Evolutionary conservation across 306 rosid genomes (phyloP), one percentile per base, ranked within the genome.

Genomic region (Vicia sativa): DNA sequence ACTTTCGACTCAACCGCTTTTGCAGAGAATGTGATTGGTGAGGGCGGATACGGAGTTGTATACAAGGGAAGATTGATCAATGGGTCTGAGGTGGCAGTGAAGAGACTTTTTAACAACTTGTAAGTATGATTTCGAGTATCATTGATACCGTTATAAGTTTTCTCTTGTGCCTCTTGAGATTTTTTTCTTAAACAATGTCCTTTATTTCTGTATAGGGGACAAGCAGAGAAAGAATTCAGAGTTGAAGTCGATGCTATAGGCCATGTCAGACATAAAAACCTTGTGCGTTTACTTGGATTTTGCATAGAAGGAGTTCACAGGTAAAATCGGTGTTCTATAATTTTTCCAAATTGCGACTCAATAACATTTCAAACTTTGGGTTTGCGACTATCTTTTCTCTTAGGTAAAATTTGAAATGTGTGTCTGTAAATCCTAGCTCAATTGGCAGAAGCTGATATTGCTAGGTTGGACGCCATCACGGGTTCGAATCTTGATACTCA

Each of bases 231-330:
- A 70, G 98, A 93, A 77, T 93, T 93, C 76, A 90, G 91, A 76
- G 97, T 86, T 73, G 97, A 93, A 85, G 98, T 93, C 71, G 98
- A 93, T 75, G 98, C 96, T 58, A 93, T 93, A 56, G 98, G 98
- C 41, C 96, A 90, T 77, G 97, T 93, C 62, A 80, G 96, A 49
- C 98, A 93, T 70, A 93, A 93, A 76, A 88, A 93, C 82, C 97
- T 93, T 26, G 98, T 93, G 61, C 96, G 97, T 9, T 75, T 93
- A 42, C 85, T 93, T 12, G 98, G 98, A 66, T 93, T 78, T 81
- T 93, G 98, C 76, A 52, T 93, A 12, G 98, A 93, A 88, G 98
- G 97, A 74, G 96, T 90, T 73, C 93, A 90, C 58, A 90, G 96
- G 98, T 90, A 63, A 61, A 34, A 67, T 73, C 72, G 16, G 11